These are phyloP conservation scores for Cladochytrium replicatum DNA, from an alignment of 192 early-diverging fungal genomes.

Conservation along the genomic window DNA sequence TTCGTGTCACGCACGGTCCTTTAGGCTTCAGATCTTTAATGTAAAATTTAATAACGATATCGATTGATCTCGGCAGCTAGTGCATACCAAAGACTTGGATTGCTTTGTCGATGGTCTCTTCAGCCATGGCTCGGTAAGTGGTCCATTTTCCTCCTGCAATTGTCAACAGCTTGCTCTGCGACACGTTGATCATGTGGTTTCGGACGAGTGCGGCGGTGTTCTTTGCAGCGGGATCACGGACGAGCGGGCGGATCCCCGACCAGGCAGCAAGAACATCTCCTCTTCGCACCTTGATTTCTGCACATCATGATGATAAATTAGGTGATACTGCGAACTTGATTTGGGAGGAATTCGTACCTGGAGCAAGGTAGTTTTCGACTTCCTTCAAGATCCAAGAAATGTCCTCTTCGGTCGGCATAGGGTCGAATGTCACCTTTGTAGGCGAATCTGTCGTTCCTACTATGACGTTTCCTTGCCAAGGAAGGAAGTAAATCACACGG, in stretches of 20 bases:
- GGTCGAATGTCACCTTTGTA: slow-evolving; percentile 73
- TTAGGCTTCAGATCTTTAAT: slow-evolving; percentile 44
- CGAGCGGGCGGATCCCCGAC: slow-evolving; percentile 93
- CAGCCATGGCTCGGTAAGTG: slow-evolving; percentile 93
- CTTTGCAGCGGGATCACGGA: slow-evolving; percentile 87
- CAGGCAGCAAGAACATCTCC: slow-evolving; percentile 96
- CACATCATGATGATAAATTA: background rate
- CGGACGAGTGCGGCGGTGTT: slow-evolving; percentile 88
- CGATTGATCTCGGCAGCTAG: background rate
- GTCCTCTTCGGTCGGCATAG: slow-evolving; percentile 83
- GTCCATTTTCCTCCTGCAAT: slow-evolving; percentile 99
- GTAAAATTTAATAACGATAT: background rate
- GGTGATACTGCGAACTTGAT: background rate
- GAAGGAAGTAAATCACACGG: slow-evolving; percentile 94
- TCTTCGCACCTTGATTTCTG: slow-evolving; percentile 91
- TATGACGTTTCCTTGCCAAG: slow-evolving; percentile 93
- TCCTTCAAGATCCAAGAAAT: slow-evolving; percentile 93
- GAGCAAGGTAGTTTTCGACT: slow-evolving; percentile 79
- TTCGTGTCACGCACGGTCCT: slow-evolving; percentile 66
- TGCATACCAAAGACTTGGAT: slow-evolving; percentile 52
- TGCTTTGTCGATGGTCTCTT: slow-evolving; percentile 86
- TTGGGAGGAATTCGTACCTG: slow-evolving; percentile 29
- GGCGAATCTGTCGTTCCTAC: slow-evolving; percentile 91
- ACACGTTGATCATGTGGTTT: slow-evolving; percentile 94
- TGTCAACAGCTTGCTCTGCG: slow-evolving; percentile 69